These are phyloP conservation scores for Solanum sejunctum DNA, from an alignment of 257 asterid species.

Conservation along the genomic window DNA sequence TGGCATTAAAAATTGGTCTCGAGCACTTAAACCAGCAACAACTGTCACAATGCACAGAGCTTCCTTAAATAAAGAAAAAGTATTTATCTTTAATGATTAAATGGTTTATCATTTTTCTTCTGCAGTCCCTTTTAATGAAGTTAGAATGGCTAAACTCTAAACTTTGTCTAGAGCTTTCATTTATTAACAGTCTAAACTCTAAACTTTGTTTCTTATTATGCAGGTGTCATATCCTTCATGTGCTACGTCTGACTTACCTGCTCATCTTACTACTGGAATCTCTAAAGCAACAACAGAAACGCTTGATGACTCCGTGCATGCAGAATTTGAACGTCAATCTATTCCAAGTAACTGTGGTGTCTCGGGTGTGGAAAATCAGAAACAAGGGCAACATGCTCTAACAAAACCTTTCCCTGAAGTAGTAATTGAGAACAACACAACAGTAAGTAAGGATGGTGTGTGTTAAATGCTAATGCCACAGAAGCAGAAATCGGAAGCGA, in stretches of 20 bases:
- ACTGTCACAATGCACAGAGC: slow-evolving; percentile 26
- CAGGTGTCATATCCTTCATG: not conserved
- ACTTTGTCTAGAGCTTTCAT: not conserved
- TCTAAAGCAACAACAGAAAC: not conserved
- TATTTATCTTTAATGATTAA: not conserved
- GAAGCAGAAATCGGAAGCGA: not conserved
- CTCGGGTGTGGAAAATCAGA: not conserved
- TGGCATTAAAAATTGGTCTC: slow-evolving; percentile 93
- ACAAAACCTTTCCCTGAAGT: not conserved
- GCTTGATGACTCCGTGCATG: not conserved
- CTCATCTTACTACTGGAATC: not conserved
- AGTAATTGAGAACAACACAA: not conserved
- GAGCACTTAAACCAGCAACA: slow-evolving; percentile 76
- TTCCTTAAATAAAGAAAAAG: not conserved
- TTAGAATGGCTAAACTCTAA: not conserved
- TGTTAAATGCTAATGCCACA: not conserved
- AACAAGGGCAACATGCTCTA: not conserved
- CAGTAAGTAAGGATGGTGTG: not conserved
- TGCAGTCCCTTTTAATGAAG: not conserved
- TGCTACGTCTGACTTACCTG: not conserved
- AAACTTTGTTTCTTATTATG: not conserved
- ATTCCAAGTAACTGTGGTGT: not conserved
- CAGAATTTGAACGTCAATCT: not conserved
- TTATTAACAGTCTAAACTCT: not conserved
- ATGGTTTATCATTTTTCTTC: not conserved